Base-by-base conservation (phyloP, 1,139 yeast genomes). In the Diutina ranongensis region DNA sequence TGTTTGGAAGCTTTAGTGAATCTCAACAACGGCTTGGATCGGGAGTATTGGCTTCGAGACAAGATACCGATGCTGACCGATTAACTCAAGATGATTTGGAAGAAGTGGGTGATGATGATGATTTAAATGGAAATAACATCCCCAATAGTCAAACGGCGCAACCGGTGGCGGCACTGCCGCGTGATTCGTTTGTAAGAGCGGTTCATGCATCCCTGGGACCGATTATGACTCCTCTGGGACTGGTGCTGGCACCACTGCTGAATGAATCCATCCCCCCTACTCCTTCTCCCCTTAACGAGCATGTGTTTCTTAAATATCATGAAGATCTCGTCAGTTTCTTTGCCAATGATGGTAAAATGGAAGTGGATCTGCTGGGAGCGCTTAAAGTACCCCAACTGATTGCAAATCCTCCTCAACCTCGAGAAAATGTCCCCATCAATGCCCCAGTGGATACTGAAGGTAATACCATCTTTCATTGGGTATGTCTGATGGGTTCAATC, bases 401-500 rank as follows among this genome's bases (percentile, higher is more conserved):
- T 38, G 31, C 42, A 8, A 58, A 57, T 36, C 75, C 75, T 2
- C 76, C 75, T 0, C 65, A 63, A 47, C 75, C 75, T 10, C 54
- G 67, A 5, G 54, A 65, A 21, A 66, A 70, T 25, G 65, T 85
- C 40, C 75, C 78, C 51, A 72, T 87, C 47, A 88, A 85, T 55
- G 85, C 87, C 36, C 80, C 96, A 2, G 86, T 94, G 45, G 99
- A 94, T 61, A 94, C 84, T 54, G 79, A 83, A 48, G 97, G 97
- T 0, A 94, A 92, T 57, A 83, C 96, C 0, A 88, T 95, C 1
- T 71, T 94, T 49, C 99, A 94, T 61, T 86, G 97, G 95, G 95
- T 97, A 1, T 82, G 97, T 31, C 87, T 97, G 0, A 72, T 94
- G 63, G 97, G 95, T 0, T 79, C 87, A 50, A 65, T 81, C 4